phyloP scores from a whole-genome alignment of 2,329 filamentous ascomycete species.

The Ophiocordyceps australis region DNA sequence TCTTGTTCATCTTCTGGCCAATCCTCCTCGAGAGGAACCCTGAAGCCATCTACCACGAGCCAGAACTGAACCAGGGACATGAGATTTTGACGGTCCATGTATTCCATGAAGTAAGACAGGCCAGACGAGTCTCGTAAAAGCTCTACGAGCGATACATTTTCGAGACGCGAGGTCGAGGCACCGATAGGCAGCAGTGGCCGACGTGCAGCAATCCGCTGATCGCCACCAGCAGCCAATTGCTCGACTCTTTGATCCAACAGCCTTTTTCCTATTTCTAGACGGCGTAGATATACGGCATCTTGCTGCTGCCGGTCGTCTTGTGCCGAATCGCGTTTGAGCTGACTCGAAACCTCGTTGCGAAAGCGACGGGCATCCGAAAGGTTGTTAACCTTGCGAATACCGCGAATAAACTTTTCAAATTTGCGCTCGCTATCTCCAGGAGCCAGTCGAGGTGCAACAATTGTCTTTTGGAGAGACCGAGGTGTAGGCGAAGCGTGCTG shows the following conservation, averaged over 20 bases:
- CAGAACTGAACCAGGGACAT: conserved; percentile 94
- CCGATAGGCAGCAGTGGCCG: conserved; percentile 8
- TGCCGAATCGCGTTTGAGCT: conserved; percentile 63
- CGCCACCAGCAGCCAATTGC: conserved; percentile 54
- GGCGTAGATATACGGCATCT: conserved; percentile 72
- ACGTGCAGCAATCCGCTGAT: conserved; percentile 15
- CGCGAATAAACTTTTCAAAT: conserved; percentile 86
- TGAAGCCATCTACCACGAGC: conserved; percentile 92
- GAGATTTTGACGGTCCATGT: conserved; percentile 80
- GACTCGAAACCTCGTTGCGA: conserved; percentile 79
- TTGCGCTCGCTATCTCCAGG: conserved; percentile 76
- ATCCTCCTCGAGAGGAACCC: conserved; percentile 77
- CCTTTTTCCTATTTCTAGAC: conserved; percentile 80
- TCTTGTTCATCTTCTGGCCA: conserved; percentile 41
- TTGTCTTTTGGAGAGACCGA: conserved; percentile 40
- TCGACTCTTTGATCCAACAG: conserved; percentile 80
- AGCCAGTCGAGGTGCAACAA: conserved; percentile 59
- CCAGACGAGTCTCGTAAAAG: conserved; percentile 81
- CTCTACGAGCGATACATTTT: conserved; percentile 63
- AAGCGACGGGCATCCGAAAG: conserved; percentile 86
- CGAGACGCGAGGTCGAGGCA: conserved; percentile 38
- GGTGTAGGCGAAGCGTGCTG: conserved; percentile 78
- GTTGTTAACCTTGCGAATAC: conserved; percentile 75
- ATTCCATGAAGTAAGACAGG: conserved; percentile 98
- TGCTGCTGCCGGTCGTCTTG: conserved; percentile 51